These are phyloP conservation scores for Spathaspora girioi DNA, from an alignment of 805 yeast genomes.

Conservation along the genomic window DNA sequence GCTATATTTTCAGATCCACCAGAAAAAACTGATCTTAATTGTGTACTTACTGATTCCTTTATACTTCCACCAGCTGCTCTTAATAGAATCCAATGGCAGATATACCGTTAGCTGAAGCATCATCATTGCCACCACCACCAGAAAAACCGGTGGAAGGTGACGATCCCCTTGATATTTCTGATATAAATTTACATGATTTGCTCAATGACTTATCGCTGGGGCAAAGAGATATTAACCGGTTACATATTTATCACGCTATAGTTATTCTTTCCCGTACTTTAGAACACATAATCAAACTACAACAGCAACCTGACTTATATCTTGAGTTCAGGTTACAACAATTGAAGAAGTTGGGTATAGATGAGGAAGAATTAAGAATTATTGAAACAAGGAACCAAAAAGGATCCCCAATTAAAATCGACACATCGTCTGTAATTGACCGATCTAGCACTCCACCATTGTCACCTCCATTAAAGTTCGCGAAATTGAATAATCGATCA, in stretches of 20 bases:
- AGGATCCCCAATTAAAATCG: background rate
- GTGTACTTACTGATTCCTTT: background rate
- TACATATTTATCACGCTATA: conserved; percentile 34
- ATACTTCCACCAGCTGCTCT: background rate
- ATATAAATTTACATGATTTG: conserved; percentile 31
- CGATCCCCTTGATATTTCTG: conserved; percentile 32
- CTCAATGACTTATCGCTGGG: conserved; percentile 27
- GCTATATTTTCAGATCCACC: background rate
- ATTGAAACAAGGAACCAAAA: background rate
- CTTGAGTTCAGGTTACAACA: conserved; percentile 22
- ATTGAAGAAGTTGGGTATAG: conserved; percentile 13
- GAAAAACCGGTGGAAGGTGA: conserved; percentile 18
- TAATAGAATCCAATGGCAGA: conserved; percentile 10
- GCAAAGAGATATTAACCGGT: conserved; percentile 29
- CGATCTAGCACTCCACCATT: conserved; percentile 14
- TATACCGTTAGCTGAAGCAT: conserved; percentile 26
- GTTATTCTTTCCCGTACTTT: conserved; percentile 25
- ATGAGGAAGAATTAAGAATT: background rate
- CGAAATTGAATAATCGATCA: conserved; percentile 8
- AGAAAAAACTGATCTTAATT: no score
- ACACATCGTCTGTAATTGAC: background rate
- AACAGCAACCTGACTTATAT: conserved; percentile 19
- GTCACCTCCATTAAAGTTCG: conserved; percentile 21
- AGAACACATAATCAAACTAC: conserved; percentile 30
- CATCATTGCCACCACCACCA: background rate